Percentiles rank a stretch among this genome's conserved stretches.
phyloP scores from a whole-genome alignment of 768 basidiomycete species.

The Lentinula boryana region DNA sequence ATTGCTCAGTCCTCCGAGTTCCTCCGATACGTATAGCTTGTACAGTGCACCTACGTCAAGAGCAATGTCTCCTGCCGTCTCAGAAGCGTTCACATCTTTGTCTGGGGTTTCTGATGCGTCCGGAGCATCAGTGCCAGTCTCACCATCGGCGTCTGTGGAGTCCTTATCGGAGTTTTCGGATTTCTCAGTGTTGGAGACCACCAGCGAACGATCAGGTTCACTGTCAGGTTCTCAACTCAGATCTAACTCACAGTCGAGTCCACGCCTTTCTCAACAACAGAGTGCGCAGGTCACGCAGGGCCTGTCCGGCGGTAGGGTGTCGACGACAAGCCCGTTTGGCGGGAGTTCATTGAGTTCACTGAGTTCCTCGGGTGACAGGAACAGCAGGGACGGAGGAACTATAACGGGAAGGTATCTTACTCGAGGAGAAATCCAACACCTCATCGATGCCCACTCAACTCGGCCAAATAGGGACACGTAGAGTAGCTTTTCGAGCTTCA shows the following conservation, averaged over 20 bases:
- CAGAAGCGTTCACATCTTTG: neutral
- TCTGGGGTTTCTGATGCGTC: neutral
- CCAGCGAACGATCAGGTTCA: neutral
- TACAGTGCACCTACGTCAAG: neutral
- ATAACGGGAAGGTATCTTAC: neutral
- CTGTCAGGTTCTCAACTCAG: neutral
- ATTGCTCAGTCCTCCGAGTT: neutral
- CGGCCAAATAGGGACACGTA: neutral
- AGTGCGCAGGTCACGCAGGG: neutral
- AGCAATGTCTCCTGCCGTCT: neutral
- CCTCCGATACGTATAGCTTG: neutral
- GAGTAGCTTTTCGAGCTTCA: neutral
- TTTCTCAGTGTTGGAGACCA: neutral
- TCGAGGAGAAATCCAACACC: neutral
- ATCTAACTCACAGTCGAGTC: neutral
- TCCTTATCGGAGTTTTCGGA: neutral
- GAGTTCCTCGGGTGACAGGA: neutral
- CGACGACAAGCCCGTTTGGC: neutral
- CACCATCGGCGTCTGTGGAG: neutral
- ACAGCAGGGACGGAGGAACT: neutral
- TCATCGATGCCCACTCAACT: neutral
- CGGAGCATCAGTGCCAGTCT: neutral
- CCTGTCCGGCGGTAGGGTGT: neutral
- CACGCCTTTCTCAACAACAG: neutral
- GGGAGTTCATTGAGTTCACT: neutral